Evolutionary conservation across 1,284 basidiomycete species (phyloP), one percentile per base, ranked within the genome.

Genomic region (Puccinia triticina): DNA sequence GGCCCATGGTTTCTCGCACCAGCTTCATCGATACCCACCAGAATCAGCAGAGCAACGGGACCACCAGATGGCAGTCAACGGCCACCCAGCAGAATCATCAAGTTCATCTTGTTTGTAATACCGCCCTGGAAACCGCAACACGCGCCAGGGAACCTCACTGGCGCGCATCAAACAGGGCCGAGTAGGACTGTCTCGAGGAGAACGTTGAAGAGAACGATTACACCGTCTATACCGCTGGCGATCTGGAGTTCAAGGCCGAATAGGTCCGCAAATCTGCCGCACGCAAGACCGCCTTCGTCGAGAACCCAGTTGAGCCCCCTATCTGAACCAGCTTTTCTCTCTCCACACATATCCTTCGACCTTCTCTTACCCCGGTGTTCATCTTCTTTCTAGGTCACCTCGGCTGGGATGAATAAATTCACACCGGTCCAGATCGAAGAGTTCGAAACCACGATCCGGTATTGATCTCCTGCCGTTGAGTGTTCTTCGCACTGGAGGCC

Each of bases 131-230:
- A 26, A 29, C 29, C 84, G 11, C 71, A 78, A 37, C 84, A 91
- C 87, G 89, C 79, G 88, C 91, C 0, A 87, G 88, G 29, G 86
- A 89, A 59, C 91, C 26, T 88, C 89, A 0, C 87, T 94, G 29
- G 87, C 87, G 11, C 87, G 88, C 11, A 91, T 93, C 16, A 89
- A 89, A 0, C 88, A 87, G 4, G n/a, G 92, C 91, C 0, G 94
- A 96, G 85, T 89, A 90, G 12, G 92, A 93, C 81, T 98, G 96
- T 86, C 88, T 88, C 5, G 91, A 92, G n/a, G 96, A 95, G 26
- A 98, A 96, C 85, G 93, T 98, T 2, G 96, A 98, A 86, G 96
- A 98, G 87, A 98, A 98, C 87, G 96, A 98, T 87, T 94, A 97
- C 86, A 98, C 96, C 0, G 91, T 96, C 21, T 93, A 96, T 85